Percentiles rank a stretch among this genome's conserved stretches.
phyloP scores from a whole-genome alignment of 306 rosid genomes.

The Ormosia emarginata region DNA sequence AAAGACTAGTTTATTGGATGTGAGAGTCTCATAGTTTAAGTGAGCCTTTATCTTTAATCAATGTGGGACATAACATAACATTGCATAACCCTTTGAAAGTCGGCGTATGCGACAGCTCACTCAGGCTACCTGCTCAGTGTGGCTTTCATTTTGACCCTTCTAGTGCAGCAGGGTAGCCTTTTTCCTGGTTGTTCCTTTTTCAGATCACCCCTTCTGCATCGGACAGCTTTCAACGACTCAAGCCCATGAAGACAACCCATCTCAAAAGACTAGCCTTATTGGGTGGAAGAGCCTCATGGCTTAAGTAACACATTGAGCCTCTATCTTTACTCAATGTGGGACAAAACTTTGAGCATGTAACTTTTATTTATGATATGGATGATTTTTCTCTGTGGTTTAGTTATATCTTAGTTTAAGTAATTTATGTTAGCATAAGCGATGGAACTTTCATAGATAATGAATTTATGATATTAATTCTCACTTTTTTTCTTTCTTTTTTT shows the following conservation, averaged over 20 bases:
- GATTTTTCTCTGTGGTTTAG: neutral
- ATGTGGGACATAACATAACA: neutral
- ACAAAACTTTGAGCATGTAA: slow-evolving; percentile 1
- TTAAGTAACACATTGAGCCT: neutral
- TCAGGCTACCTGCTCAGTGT: neutral
- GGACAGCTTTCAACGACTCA: neutral
- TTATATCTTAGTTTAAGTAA: slow-evolving; percentile 19
- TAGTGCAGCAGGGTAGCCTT: no score
- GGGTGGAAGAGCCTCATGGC: neutral
- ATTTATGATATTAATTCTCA: neutral
- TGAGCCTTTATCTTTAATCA: neutral
- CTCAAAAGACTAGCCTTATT: neutral
- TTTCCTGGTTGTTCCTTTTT: neutral
- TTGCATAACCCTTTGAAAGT: neutral
- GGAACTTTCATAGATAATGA: neutral
- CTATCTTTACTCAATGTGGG: neutral
- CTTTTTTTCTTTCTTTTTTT: neutral
- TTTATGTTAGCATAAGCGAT: neutral
- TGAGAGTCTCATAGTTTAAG: neutral
- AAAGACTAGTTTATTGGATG: neutral
- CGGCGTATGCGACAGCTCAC: neutral
- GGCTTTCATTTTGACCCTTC: neutral
- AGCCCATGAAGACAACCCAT: neutral
- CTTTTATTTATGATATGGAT: neutral
- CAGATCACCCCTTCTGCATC: neutral